phyloP scores from a whole-genome alignment of 257 asterid genomes.

The Penstemon eatonii region DNA sequence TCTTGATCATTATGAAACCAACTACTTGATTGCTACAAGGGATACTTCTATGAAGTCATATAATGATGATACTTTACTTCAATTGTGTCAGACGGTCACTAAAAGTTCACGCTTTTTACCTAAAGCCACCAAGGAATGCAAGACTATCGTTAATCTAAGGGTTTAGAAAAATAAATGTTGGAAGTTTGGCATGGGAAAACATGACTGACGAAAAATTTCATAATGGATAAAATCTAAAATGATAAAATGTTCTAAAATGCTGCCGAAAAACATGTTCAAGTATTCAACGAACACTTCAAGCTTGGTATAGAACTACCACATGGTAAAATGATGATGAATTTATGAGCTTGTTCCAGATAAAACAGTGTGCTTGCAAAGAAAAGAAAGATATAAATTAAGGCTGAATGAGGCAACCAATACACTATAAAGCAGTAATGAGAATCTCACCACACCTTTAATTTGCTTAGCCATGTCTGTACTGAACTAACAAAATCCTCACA shows the following conservation, averaged over 20 bases:
- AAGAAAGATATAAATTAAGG: background rate
- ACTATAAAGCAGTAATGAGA: conserved; percentile 22
- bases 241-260: too few species aligned
- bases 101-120: background rate
- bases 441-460: conserved; percentile 63
- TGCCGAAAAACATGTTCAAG: background rate
- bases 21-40: conserved; percentile 8
- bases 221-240: too few species aligned
- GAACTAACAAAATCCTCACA: conserved; percentile 83
- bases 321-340: conserved; percentile 3
- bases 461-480: conserved; percentile 75
- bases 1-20: conserved; percentile 1
- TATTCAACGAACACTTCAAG: background rate
- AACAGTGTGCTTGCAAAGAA: conserved; percentile 10
- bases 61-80: background rate
- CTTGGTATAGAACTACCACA: background rate
- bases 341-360: conserved; percentile 17
- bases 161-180: background rate
- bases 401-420: background rate
- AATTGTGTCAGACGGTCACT: background rate
- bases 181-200: background rate
- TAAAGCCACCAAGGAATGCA: conserved; percentile 2
- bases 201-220: background rate
- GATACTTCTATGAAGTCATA: conserved; percentile 4
- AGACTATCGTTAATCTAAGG: background rate